Evolutionary conservation across 1,284 basidiomycete species (phyloP), one percentile per base, ranked within the genome.

Genomic region (Chalciporus sp.): DNA sequence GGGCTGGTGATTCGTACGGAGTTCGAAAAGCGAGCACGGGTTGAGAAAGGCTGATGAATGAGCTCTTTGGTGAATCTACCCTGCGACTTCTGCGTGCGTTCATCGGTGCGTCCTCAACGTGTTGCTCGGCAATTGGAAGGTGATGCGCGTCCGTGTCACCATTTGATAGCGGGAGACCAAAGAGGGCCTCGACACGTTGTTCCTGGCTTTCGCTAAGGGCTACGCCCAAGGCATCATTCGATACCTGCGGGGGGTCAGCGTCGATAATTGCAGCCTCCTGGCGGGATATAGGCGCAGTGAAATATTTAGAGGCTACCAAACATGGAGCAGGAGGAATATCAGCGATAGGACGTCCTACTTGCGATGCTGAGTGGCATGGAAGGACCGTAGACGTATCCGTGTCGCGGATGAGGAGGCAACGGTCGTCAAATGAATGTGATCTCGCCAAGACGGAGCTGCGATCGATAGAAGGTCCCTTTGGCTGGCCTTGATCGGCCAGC

Each of bases 351-450:
- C 55, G 52, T 47, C 57, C 66, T 42, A 65, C 49, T 58, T 81
- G 81, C 47, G 80, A 83, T 31, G 75, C 81, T 29, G 82, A 83
- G 52, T 84, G 75, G 28, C 78, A 84, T 19, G 83, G 83, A 29
- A 72, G 72, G 12, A 85, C 62, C 37, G 81, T 80, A 7, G 73
- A 62, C 44, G 50, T 53, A n/a, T 61, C 57, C 28, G 39, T 48
- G 28, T 47, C 51, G 3, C 37, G 47, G 29, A 29, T 41, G n/a
- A 44, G 11, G 37, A 43, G 17, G 42, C 35, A 26, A 44, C 11
- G 23, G 20, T 47, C 33, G 10, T 49, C 46, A 4, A 27, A 33
- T 9, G 46, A 35, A 29, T 56, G 39, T 16, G 44, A 56, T 53
- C 37, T 23, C 26, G 26, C 52, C 31, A 20, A 16, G 16, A 14